Conservation (phyloP, 176 grass and related monocot species). For the Oryza glumipatula region DNA sequence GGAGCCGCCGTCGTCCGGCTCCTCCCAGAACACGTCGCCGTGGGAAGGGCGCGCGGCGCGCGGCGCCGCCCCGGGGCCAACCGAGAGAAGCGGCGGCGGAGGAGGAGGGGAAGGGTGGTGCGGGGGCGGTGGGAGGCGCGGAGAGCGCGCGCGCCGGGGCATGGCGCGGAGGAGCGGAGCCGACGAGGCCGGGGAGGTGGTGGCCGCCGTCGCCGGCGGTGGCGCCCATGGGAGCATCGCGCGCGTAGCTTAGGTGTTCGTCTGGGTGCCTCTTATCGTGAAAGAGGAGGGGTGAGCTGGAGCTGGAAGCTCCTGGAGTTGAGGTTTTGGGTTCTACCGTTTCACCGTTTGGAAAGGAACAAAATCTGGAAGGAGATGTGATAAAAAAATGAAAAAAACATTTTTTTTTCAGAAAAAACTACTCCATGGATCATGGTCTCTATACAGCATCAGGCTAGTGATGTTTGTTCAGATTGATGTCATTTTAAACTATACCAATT, state of each 20-base stretch:
- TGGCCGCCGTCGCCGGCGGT: neutral
- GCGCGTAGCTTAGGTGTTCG: neutral
- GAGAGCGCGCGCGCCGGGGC: neutral
- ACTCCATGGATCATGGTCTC: too few relatives aligned
- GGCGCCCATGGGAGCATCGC: constrained; percentile 39
- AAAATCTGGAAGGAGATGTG: too few relatives aligned
- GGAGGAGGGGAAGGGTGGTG: neutral
- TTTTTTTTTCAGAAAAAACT: too few relatives aligned
- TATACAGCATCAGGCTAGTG: too few relatives aligned
- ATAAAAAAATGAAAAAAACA: too few relatives aligned
- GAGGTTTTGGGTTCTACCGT: too few relatives aligned
- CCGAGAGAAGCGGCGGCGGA: neutral
- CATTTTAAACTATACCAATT: too few relatives aligned
- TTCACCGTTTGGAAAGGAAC: too few relatives aligned
- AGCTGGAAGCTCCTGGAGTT: neutral
- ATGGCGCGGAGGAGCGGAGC: neutral
- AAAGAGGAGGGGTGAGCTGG: neutral
- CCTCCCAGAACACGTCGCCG: constrained; percentile 68
- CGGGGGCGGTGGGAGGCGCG: neutral
- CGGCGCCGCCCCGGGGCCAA: neutral
- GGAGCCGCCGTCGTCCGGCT: constrained; percentile 66
- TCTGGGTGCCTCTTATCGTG: neutral
- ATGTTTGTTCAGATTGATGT: too few relatives aligned
- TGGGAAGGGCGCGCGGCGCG: neutral
- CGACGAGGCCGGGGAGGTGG: constrained; percentile 3